Conservation (phyloP, 2,329 filamentous ascomycete species). For the Pseudocercospora fijiensis region DNA sequence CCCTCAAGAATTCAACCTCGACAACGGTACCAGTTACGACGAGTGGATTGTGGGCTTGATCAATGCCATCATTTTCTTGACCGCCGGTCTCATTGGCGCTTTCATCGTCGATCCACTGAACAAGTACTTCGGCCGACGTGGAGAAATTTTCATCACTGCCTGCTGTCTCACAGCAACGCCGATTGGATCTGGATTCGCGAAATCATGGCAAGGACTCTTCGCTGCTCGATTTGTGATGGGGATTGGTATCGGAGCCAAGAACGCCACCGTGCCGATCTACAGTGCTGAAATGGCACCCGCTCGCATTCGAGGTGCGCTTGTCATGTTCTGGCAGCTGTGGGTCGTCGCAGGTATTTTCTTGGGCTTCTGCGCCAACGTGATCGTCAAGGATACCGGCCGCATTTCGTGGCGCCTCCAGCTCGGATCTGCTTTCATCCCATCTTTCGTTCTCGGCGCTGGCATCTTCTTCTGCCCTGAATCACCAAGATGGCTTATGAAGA, state of each 20-base stretch:
- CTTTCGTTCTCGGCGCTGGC: conserved; percentile 37
- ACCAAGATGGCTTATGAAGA: conserved; percentile 53
- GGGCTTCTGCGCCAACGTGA: conserved; percentile 65
- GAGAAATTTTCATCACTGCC: conserved; percentile 42
- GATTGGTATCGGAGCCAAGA: conserved; percentile 49
- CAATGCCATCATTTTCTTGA: conserved; percentile 55
- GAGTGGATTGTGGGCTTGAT: conserved; percentile 45
- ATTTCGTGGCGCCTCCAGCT: conserved; percentile 68
- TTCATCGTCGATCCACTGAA: conserved; percentile 58
- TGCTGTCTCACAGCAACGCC: conserved; percentile 62
- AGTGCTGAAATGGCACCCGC: conserved; percentile 48
- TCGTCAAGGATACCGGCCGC: conserved; percentile 58
- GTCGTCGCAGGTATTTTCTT: conserved; percentile 56
- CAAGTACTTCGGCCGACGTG: conserved; percentile 40
- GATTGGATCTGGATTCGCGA: conserved; percentile 62
- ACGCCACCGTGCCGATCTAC: conserved; percentile 49
- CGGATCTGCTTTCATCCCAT: conserved; percentile 59
- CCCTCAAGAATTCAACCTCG: conserved; percentile 34
- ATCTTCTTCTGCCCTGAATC: conserved; percentile 46
- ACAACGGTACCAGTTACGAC: conserved; percentile 26
- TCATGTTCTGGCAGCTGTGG: conserved; percentile 76
- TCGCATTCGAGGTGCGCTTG: conserved; percentile 61
- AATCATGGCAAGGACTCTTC: conserved; percentile 60
- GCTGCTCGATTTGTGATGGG: conserved; percentile 70
- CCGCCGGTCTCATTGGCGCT: conserved; percentile 39